Conservation (phyloP, 2,329 filamentous ascomycete genomes). For the Ophioceras dolichostomum region DNA sequence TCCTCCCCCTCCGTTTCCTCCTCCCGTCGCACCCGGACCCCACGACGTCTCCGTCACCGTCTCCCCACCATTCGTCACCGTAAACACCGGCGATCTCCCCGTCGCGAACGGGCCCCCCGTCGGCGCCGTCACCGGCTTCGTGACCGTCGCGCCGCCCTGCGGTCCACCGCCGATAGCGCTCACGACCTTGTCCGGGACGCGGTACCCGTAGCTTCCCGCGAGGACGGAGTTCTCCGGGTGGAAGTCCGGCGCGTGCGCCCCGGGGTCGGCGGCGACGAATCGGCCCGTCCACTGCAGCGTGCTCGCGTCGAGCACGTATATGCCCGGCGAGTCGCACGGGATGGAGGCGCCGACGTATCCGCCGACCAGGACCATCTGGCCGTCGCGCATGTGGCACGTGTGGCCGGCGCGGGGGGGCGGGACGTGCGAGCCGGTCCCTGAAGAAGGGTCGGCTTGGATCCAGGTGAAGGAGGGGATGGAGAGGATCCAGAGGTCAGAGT, state of each 20-base stretch:
- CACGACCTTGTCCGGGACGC: constrained; percentile 51
- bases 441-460: constrained; percentile 51
- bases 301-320: constrained; percentile 64
- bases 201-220: constrained; percentile 50
- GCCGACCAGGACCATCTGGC: constrained; percentile 58
- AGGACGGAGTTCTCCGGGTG: constrained; percentile 38
- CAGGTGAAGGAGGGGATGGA: constrained; percentile 63
- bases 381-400: constrained; percentile 54
- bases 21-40: constrained; percentile 21
- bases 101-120: constrained; percentile 60
- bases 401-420: constrained; percentile 56
- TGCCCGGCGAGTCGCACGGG: constrained; percentile 53
- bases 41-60: constrained; percentile 29
- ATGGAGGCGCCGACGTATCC: constrained; percentile 52
- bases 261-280: constrained; percentile 45
- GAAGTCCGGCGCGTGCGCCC: constrained; percentile 30
- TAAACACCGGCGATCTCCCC: constrained; percentile 57
- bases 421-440: constrained; percentile 29
- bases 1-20: constrained; percentile 2
- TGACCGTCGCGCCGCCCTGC: constrained; percentile 43
- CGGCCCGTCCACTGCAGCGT: constrained; percentile 48
- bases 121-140: constrained; percentile 47
- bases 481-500: constrained; percentile 65
- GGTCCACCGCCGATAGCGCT: constrained; percentile 22
- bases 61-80: constrained; percentile 38